These are phyloP conservation scores for Mycosphaerelloides madeirae DNA, from an alignment of 2,329 filamentous ascomycete genomes.

Conservation along the genomic window DNA sequence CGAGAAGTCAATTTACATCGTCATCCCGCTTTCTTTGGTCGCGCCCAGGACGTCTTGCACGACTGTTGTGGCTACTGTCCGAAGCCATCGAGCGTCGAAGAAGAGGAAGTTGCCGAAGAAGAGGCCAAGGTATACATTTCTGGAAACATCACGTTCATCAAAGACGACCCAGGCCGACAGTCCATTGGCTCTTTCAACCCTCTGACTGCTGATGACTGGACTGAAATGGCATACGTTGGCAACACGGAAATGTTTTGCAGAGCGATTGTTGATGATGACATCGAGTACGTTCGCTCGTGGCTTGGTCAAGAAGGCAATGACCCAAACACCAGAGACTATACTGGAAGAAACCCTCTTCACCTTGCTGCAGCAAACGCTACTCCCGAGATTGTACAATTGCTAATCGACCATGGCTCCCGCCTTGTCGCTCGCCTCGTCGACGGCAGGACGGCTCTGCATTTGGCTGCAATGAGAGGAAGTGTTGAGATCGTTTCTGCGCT, in stretches of 20 bases:
- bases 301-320: constrained; percentile 62
- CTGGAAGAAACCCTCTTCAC: constrained; percentile 73
- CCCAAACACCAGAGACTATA: constrained; percentile 70
- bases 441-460: constrained; percentile 75
- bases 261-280: constrained; percentile 70
- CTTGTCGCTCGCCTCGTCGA: constrained; percentile 71
- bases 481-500: constrained; percentile 66
- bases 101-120: constrained; percentile 64
- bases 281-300: constrained; percentile 68
- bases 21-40: constrained; percentile 80
- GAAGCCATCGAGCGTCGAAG: constrained; percentile 62
- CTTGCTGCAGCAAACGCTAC: constrained; percentile 67
- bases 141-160: constrained; percentile 67
- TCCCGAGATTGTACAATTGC: constrained; percentile 62
- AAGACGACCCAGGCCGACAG: constrained; percentile 77
- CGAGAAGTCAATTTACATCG: constrained; percentile 73
- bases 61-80: constrained; percentile 84
- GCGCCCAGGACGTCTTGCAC: constrained; percentile 65
- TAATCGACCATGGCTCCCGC: constrained; percentile 68
- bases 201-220: constrained; percentile 78
- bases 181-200: constrained; percentile 71
- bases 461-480: constrained; percentile 68
- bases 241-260: constrained; percentile 73
- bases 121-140: constrained; percentile 73
- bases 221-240: constrained; percentile 83